phyloP scores from a whole-genome alignment of 352 stramenopile species.

The Phytophthora pinifolia region DNA sequence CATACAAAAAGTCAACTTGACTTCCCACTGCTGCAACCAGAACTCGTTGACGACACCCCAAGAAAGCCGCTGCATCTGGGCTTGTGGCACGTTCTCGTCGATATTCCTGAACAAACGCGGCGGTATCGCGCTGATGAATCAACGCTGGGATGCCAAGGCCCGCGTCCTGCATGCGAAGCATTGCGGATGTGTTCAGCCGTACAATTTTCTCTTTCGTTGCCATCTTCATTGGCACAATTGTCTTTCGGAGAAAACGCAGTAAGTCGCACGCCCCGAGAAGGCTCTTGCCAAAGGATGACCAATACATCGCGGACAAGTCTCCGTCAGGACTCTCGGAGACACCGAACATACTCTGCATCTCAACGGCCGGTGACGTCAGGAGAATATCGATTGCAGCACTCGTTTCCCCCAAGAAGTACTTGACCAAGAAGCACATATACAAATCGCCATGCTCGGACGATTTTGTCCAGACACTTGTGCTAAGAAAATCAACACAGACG shows the following conservation, averaged over 20 bases:
- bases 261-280: conserved; percentile 68
- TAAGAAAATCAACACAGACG: conserved; percentile 66
- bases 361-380: conserved; percentile 39
- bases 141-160: conserved; percentile 54
- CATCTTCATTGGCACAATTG: conserved; percentile 48
- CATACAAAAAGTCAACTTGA: conserved; percentile 53
- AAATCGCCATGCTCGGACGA: conserved; percentile 58
- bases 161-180: conserved; percentile 52
- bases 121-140: conserved; percentile 62
- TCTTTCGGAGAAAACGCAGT: conserved; percentile 59
- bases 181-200: conserved; percentile 47
- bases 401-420: conserved; percentile 59
- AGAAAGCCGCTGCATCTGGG: conserved; percentile 38
- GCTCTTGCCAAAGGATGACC: conserved; percentile 71
- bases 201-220: conserved; percentile 55
- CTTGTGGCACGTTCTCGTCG: conserved; percentile 27
- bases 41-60: conserved; percentile 40
- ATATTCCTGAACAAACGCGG: conserved; percentile 51
- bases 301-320: conserved; percentile 51
- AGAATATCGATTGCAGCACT: conserved; percentile 48
- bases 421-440: conserved; percentile 78
- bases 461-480: conserved; percentile 48
- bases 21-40: conserved; percentile 37
- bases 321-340: conserved; percentile 5
- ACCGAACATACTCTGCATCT: conserved; percentile 69